A percentile compares a stretch with the other conserved stretches of the same genome.
phyloP scores from a whole-genome alignment of 1,284 basidiomycete species.

The Agaricales sp. region DNA sequence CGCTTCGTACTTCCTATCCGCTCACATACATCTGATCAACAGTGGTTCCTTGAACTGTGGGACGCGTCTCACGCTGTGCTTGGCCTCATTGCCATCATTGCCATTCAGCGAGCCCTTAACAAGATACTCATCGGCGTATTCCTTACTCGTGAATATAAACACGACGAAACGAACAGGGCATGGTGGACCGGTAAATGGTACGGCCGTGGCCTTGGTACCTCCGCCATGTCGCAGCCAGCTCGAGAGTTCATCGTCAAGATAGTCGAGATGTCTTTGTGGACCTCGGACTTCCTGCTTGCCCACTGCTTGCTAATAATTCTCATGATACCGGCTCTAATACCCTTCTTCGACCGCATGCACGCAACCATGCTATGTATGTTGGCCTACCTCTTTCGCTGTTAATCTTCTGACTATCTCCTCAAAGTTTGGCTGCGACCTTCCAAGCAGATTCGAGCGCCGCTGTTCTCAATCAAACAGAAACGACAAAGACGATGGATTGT shows the following conservation, averaged over 20 bases:
- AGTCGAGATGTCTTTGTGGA: constrained; percentile 92
- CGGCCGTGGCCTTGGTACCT: constrained; percentile 78
- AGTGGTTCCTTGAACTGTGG: constrained; percentile 98
- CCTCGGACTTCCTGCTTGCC: constrained; percentile 79
- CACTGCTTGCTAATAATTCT: constrained; percentile 82
- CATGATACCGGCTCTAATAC: constrained; percentile 77
- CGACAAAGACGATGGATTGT: constrained; percentile 87
- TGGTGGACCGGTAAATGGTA: constrained; percentile 99
- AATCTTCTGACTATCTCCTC: constrained; percentile 10
- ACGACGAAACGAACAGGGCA: constrained; percentile 92
- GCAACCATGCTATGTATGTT: constrained; percentile 81
- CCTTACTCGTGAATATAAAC: constrained; percentile 91
- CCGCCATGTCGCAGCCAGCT: constrained; percentile 87
- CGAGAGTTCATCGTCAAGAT: constrained; percentile 97
- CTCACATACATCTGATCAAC: constrained; percentile 12
- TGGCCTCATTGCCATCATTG: constrained; percentile 77
- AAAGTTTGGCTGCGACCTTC: constrained; percentile 83
- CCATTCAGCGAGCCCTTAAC: constrained; percentile 85
- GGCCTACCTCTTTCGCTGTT: constrained; percentile 9
- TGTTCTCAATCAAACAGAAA: constrained; percentile 93
- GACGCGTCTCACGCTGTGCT: constrained; percentile 89
- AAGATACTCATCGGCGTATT: constrained; percentile 91
- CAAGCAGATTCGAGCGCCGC: constrained; percentile 89
- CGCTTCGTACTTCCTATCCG: constrained; percentile 6
- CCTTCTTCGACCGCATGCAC: constrained; percentile 81